A percentile compares a stretch with the other conserved stretches of the same genome.
Evolutionary conservation across 139 green algal species (phyloP).

Genomic region (Chlorella sorokiniana): DNA sequence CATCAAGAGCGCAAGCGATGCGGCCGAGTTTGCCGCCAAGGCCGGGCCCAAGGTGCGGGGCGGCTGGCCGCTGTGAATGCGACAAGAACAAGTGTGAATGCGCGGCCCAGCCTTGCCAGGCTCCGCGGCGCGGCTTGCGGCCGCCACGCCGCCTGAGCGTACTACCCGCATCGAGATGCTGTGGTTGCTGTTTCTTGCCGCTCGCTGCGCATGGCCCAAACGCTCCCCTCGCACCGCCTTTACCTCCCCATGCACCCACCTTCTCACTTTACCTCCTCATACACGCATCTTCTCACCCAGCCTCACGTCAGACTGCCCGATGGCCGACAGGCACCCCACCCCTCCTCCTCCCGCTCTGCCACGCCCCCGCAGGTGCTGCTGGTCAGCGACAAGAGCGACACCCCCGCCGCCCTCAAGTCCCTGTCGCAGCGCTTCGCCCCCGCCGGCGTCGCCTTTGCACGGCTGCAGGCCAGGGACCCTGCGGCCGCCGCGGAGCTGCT

Average conservation of each 20-base stretch:
- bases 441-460: conserved; percentile 9
- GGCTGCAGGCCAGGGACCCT: background rate
- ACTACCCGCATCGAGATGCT: too few relatives aligned
- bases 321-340: too few relatives aligned
- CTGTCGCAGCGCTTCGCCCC: conserved; percentile 26
- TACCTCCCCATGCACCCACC: too few relatives aligned
- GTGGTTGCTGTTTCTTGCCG: too few relatives aligned
- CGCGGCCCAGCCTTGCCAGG: too few relatives aligned
- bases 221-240: too few relatives aligned
- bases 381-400: conserved; percentile 34
- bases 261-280: too few relatives aligned
- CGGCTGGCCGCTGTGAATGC: too few relatives aligned
- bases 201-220: too few relatives aligned
- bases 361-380: conserved; percentile 40
- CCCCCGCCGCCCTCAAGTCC: conserved; percentile 40
- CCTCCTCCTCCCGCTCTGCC: background rate
- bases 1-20: conserved; percentile 4
- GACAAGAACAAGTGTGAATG: too few relatives aligned
- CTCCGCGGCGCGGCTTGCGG: too few relatives aligned
- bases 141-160: too few relatives aligned
- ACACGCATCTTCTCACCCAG: background rate
- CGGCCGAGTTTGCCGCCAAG: conserved; percentile 30
- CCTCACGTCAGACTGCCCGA: background rate
- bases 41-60: conserved; percentile 31
- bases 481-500: background rate